phyloP scores from a whole-genome alignment of 2,329 filamentous ascomycete species.

The Cercospora canescens region DNA sequence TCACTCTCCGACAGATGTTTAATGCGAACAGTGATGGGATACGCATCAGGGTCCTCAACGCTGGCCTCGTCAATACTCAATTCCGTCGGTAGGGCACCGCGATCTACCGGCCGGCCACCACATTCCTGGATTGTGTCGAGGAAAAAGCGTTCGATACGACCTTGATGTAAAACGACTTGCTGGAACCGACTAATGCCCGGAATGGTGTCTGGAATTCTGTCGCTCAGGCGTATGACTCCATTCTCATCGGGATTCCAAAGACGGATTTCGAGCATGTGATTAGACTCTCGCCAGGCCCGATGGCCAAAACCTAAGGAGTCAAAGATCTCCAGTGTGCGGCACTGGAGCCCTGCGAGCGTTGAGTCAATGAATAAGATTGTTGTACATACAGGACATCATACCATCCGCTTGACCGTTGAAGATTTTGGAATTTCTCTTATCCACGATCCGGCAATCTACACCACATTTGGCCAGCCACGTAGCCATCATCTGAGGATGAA shows the following conservation, averaged over 20 bases:
- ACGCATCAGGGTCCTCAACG: constrained; percentile 52
- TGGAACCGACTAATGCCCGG: constrained; percentile 49
- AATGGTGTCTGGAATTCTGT: constrained; percentile 61
- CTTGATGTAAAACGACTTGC: constrained; percentile 68
- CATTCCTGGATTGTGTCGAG: constrained; percentile 40
- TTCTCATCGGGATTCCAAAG: constrained; percentile 58
- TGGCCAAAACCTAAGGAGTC: constrained; percentile 65
- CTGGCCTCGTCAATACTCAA: constrained; percentile 56
- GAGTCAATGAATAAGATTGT: no score
- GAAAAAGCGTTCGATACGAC: constrained; percentile 62
- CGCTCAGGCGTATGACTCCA: constrained; percentile 58
- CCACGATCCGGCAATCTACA: constrained; percentile 43
- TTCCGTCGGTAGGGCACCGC: constrained; percentile 58
- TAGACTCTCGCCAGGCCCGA: constrained; percentile 61
- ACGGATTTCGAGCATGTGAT: constrained; percentile 58
- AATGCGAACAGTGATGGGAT: constrained; percentile 63
- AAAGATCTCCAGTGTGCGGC: constrained; percentile 46
- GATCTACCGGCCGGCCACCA: constrained; percentile 59
- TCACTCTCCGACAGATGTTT: constrained; percentile 60
- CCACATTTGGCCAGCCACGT: constrained; percentile 44
- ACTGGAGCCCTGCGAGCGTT: constrained; percentile 44
- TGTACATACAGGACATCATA: not conserved
- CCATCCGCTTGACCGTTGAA: constrained; percentile 43
- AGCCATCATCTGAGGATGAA: constrained; percentile 42
- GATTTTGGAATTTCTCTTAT: constrained; percentile 42